Percentiles rank a stretch among this genome's conserved stretches.
phyloP scores from a whole-genome alignment of 1,284 basidiomycete species.

The Tetrapyrgos nigripes region DNA sequence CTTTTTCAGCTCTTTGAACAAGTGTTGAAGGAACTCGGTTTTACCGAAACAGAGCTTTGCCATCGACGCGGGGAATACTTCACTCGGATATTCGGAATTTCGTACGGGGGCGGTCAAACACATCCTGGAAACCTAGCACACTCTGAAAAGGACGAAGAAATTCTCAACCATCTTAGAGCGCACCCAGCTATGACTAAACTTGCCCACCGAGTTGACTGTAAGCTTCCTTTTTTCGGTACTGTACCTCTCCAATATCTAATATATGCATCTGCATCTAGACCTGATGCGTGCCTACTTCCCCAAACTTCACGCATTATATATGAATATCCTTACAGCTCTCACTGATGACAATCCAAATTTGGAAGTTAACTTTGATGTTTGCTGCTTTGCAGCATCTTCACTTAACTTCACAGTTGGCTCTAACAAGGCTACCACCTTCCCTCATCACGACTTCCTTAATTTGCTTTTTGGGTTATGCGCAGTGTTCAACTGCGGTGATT shows the following conservation, averaged over 20 bases:
- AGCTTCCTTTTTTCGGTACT: no score
- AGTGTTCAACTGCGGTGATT: neutral
- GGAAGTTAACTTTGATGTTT: neutral
- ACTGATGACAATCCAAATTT: neutral
- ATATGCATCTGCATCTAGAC: neutral
- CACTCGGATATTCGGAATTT: neutral
- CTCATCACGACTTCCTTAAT: no score
- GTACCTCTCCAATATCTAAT: neutral
- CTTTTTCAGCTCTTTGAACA: neutral
- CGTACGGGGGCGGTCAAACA: neutral
- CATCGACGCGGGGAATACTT: conserved; percentile 9
- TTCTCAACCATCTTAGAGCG: neutral
- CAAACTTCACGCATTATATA: neutral
- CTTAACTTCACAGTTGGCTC: neutral
- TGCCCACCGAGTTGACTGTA: neutral
- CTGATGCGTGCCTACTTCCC: conserved; percentile 2
- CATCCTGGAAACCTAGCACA: neutral
- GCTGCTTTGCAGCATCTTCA: neutral
- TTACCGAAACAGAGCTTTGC: neutral
- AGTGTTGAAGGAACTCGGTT: neutral
- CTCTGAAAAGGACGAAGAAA: neutral
- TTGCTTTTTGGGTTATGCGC: neutral
- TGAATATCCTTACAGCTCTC: neutral
- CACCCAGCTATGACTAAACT: neutral
- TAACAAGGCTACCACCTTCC: neutral